Evolutionary conservation across 345 rosid genomes (phyloP), one percentile per base, ranked within the genome.

Genomic region (Populus pruinosa): DNA sequence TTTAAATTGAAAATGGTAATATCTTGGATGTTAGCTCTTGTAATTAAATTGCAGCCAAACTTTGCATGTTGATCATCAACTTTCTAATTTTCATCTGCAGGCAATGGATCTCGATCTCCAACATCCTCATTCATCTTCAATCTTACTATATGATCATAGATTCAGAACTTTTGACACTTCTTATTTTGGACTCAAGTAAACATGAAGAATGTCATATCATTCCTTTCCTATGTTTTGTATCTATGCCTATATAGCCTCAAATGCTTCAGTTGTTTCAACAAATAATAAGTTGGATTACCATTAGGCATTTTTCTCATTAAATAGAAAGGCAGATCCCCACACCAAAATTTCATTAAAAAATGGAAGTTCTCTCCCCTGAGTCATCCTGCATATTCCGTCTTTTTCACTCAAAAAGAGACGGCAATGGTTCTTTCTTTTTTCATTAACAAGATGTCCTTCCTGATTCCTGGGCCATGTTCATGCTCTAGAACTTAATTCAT

Each of bases 111-210:
- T 76, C 47, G 82, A 82, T 29, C 21, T 69, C 72, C 85, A 75
- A 16, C 85, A 70, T 56, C 76, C 70, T 8, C 80, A 80, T 67
- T 69, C 83, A 66, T 71, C 84, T 56, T 70, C 83, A 7, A 75
- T 71, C 67, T 71, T 78, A 74, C 76, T 77, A 43, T 85, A 64
- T 76, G 82, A 82, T 75, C 71, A 80, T 53, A 66, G 82, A 78
- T 80, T 75, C 67, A 62, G 83, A 82, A 53, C 77, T 38, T 53
- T 74, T 55, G 83, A 76, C 38, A 61, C 76, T 11, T 72, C 53
- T 36, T 59, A 23, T 8, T 39, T 73, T 38, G 68, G 76, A 38
- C 44, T 20, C 9, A 23, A 73, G 47, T 23, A 14, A 39, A 36
- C 67, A 38, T 23, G 33, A 38, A 43, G 56, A 11, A 61, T 36